Percentiles rank a stretch among this genome's conserved stretches.
phyloP scores from a whole-genome alignment of 306 rosid genomes.

The Purshia tridentata region DNA sequence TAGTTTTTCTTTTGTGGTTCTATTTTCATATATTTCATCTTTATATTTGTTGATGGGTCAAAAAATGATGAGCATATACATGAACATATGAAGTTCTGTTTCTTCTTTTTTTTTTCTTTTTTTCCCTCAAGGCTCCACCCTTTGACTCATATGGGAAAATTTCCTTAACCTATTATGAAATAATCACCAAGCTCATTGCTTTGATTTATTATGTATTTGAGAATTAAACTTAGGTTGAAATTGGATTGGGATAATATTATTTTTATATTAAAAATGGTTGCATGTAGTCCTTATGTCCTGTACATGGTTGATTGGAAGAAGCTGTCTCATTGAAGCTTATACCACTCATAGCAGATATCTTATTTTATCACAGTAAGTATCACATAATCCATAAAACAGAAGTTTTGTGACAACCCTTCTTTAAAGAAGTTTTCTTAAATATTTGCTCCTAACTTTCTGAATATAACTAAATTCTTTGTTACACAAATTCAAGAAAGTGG shows the following conservation, averaged over 20 bases:
- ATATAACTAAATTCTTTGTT: not conserved
- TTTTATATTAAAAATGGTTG: too few species aligned
- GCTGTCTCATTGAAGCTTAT: constrained; percentile 11
- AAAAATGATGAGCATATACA: not conserved
- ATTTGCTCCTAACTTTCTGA: not conserved
- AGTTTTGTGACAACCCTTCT: not conserved
- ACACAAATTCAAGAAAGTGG: too few species aligned
- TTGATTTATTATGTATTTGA: too few species aligned
- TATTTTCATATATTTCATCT: not conserved
- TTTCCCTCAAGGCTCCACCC: too few species aligned
- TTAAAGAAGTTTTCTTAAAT: not conserved
- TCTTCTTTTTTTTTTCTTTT: too few species aligned
- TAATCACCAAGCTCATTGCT: too few species aligned
- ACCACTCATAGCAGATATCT: constrained; percentile 2
- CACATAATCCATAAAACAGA: not conserved
- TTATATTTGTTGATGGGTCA: not conserved
- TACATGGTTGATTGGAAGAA: not conserved
- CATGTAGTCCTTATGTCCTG: too few species aligned
- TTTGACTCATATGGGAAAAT: too few species aligned
- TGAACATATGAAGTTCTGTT: not conserved
- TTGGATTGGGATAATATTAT: too few species aligned
- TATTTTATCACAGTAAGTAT: too few species aligned
- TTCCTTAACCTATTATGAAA: too few species aligned
- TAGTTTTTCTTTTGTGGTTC: not conserved
- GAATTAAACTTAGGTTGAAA: too few species aligned